Conservation (phyloP, 2,329 filamentous ascomycete genomes). For the Venturia nashicola region DNA sequence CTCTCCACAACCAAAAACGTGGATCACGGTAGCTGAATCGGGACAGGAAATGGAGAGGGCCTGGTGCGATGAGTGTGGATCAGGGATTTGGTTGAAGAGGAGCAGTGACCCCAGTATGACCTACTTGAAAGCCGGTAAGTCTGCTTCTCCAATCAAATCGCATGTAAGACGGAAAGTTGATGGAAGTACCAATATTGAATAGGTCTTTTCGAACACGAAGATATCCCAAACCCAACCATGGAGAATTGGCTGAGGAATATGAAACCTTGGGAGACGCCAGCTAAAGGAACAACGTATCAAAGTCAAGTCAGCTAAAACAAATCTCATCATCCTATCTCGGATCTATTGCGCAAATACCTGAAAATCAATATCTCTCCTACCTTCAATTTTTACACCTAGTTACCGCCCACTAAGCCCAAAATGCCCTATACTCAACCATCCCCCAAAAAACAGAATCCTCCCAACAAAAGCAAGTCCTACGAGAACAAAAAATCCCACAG, state of each 20-base stretch:
- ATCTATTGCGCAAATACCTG: neutral
- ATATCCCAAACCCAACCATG: slow-evolving; percentile 3
- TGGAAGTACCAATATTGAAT: no score
- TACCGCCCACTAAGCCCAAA: no score
- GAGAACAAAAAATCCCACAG: no score
- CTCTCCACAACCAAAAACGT: neutral
- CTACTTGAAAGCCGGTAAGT: neutral
- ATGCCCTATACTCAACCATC: no score
- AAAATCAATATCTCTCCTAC: no score
- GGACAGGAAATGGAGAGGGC: slow-evolving; percentile 5
- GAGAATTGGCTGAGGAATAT: slow-evolving; percentile 5
- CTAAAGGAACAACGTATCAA: slow-evolving; percentile 1
- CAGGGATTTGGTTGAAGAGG: neutral
- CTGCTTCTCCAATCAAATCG: neutral
- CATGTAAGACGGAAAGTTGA: no score
- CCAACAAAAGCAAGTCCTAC: no score
- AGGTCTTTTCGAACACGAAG: neutral
- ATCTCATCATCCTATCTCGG: neutral
- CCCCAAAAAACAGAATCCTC: no score
- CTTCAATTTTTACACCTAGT: no score
- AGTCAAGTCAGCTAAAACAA: neutral
- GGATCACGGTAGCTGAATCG: neutral
- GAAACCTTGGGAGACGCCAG: neutral
- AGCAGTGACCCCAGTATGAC: neutral
- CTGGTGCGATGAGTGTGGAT: slow-evolving; percentile 2